Evolutionary conservation across 257 asterid genomes (phyloP).

Genomic region (Gardenia jasminoides): DNA sequence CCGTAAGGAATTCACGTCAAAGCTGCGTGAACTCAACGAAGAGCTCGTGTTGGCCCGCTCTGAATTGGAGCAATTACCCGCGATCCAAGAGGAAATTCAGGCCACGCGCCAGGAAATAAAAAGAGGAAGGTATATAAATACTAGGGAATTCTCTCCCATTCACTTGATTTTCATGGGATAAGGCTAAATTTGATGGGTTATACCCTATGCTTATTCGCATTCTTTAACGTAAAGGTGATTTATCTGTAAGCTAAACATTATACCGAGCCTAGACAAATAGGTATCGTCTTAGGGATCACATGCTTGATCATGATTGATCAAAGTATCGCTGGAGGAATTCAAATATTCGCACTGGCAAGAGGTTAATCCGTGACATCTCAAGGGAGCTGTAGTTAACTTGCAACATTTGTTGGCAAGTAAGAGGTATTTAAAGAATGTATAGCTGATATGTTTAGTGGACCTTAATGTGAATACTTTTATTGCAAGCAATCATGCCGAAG

Average conservation of each 20-base stretch:
- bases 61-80: conserved; percentile 42
- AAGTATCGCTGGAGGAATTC: background rate
- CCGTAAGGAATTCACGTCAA: conserved; percentile 40
- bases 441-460: background rate
- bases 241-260: background rate
- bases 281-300: background rate
- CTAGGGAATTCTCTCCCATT: background rate
- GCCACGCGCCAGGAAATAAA: conserved; percentile 50
- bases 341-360: too few species aligned
- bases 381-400: background rate
- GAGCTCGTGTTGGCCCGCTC: conserved; percentile 35
- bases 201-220: background rate
- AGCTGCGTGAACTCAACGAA: conserved; percentile 44
- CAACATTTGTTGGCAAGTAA: background rate
- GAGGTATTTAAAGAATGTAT: background rate
- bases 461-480: background rate
- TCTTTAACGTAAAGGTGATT: background rate
- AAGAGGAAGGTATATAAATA: conserved; percentile 64
- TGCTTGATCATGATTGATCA: background rate
- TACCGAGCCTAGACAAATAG: background rate
- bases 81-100: conserved; percentile 51
- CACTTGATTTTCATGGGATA: background rate
- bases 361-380: background rate
- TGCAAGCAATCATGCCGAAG: background rate
- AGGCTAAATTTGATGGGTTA: background rate